Base-by-base conservation (phyloP, 495 filamentous ascomycete species). In the Extremus antarcticus region DNA sequence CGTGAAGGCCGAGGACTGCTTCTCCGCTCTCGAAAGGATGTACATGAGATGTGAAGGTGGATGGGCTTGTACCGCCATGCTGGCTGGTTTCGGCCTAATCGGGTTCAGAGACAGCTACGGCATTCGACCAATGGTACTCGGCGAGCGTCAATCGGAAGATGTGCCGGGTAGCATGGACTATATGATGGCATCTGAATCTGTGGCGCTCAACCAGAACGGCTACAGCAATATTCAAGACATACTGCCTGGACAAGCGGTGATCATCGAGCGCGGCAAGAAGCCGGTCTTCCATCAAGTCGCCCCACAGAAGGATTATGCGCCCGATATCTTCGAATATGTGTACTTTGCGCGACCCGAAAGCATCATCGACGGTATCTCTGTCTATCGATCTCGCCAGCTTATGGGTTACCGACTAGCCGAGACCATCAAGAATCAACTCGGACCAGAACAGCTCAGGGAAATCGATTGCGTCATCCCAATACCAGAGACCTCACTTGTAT, bases 131-230 rank as follows among this genome's bases (percentile, higher is more conserved):
- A 76, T 98, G 50, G 78, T 90, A 40, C 74, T 96, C 3, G 92
- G 92, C 43, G 77, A 78, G 2, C 55, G 58, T 17, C 54, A 25
- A 15, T 55, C 62, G 8, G 86, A 85, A 0, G 65, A 83, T n/a
- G 73, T 76, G 51, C 77, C 78, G 23, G 76, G 80, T 0, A 85
- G 85, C 20, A 87, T 66, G 51, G 92, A 97, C 71, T 98, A 96
- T 72, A 94, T 97, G 87, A 82, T 98, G 75, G 87, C 92, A 0
- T 95, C 89, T n/a, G 92, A 98, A 70, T 92, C 87, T 29, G 86
- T 97, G 55, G 92, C 92, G 47, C 73, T 98, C 41, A 78, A 83
- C 51, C 90, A 95, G 63, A 80, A 94, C 29, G 91, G 88, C 19
- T 96, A 94, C 75, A 72, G 68, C 21, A 76, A 89, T 65, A 86